Percentiles rank a stretch among this genome's conserved stretches.
These are phyloP conservation scores for Septoria linicola DNA, from an alignment of 2,329 filamentous ascomycete genomes.

Conservation along the genomic window DNA sequence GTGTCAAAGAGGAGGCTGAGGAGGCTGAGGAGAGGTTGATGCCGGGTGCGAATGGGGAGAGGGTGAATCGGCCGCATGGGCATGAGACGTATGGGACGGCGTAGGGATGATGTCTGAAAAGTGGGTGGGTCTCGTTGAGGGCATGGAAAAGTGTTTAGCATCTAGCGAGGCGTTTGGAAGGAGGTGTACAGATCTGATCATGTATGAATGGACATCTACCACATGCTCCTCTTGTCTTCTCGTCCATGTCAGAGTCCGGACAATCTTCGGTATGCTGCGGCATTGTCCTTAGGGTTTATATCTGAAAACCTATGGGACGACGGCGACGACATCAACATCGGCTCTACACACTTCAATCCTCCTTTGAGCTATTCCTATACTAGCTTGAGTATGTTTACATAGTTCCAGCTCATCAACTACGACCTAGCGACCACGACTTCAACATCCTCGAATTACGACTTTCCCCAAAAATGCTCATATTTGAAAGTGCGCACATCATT, in stretches of 20 bases:
- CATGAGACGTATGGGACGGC: slow-evolving; percentile 35
- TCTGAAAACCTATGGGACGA: neutral
- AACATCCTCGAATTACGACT: neutral
- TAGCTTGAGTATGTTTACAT: neutral
- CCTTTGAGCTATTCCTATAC: neutral
- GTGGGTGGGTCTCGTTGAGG: too few species aligned
- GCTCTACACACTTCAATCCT: neutral
- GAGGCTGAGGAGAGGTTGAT: slow-evolving; percentile 42
- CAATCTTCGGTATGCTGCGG: too few species aligned
- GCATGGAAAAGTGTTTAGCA: too few species aligned
- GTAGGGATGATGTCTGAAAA: too few species aligned
- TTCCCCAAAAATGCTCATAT: neutral
- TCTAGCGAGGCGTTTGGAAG: too few species aligned
- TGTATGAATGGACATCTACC: too few species aligned
- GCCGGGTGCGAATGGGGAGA: slow-evolving; percentile 35
- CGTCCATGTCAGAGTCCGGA: too few species aligned
- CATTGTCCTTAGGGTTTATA: too few species aligned
- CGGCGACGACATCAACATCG: neutral
- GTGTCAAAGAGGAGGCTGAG: slow-evolving; percentile 48
- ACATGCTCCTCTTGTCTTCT: too few species aligned
- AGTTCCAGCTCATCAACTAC: neutral
- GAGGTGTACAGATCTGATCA: too few species aligned
- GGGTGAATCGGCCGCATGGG: slow-evolving; percentile 32
- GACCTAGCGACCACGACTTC: neutral
- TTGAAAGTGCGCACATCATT: neutral